These are phyloP conservation scores for Loxodes magnus DNA, from an alignment of 73 alveolate species.

Conservation along the genomic window DNA sequence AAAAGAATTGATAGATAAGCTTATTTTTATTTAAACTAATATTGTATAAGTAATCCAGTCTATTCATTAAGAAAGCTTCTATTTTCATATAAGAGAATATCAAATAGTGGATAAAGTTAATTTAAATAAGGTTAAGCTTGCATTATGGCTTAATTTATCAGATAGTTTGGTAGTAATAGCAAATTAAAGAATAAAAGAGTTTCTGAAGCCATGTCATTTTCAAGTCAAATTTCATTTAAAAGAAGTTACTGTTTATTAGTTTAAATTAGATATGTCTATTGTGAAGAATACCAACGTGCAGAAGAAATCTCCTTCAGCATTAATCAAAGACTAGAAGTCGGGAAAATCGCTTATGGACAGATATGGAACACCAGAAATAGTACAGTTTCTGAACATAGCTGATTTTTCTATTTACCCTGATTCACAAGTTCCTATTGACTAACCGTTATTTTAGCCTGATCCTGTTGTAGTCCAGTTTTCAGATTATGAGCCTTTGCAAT, in stretches of 20 bases:
- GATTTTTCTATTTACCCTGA: constrained; percentile 89
- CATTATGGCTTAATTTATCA: too few species aligned
- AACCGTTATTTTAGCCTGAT: constrained; percentile 96
- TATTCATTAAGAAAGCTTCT: too few species aligned
- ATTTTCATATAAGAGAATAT: too few species aligned
- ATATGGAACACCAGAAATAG: constrained; percentile 82
- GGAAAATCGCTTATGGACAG: constrained; percentile 69
- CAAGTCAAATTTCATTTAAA: too few species aligned
- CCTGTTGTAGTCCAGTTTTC: constrained; percentile 95
- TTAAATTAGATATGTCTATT: not conserved
- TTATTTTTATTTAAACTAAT: too few species aligned
- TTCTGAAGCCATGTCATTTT: too few species aligned
- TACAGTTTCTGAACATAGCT: constrained; percentile 88
- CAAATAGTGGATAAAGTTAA: not conserved
- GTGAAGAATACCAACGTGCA: constrained; percentile 27
- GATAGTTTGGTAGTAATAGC: too few species aligned
- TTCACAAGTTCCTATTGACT: constrained; percentile 95
- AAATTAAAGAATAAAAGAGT: too few species aligned
- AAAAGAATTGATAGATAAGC: not conserved
- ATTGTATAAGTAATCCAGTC: too few species aligned
- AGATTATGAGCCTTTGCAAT: constrained; percentile 90
- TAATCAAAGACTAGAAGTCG: constrained; percentile 65
- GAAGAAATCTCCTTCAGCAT: constrained; percentile 39
- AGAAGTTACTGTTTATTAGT: constrained; percentile 17
- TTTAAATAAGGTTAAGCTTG: not conserved